A percentile compares a stretch with the other conserved stretches of the same genome.
phyloP scores from a whole-genome alignment of 2,329 filamentous ascomycete species.

The Apiospora aurea region DNA sequence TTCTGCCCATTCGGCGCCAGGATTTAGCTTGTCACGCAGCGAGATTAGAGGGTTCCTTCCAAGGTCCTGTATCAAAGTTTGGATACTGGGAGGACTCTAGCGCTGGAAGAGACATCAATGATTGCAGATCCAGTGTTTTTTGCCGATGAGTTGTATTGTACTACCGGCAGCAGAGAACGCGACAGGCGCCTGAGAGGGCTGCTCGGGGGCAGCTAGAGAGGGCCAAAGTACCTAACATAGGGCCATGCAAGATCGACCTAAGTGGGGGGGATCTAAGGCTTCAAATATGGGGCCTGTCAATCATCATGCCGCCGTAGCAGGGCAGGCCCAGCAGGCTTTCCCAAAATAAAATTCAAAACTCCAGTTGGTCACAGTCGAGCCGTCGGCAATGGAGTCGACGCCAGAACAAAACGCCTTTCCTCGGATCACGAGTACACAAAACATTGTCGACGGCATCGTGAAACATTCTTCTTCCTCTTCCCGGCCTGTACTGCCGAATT shows the following conservation, averaged over 20 bases:
- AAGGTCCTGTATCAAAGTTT: neutral
- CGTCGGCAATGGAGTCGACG: neutral
- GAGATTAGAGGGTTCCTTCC: constrained; percentile 9
- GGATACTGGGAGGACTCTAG: neutral
- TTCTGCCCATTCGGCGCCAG: neutral
- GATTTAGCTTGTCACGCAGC: neutral
- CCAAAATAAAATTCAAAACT: constrained; percentile 14
- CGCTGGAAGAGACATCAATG: neutral
- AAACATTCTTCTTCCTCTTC: neutral
- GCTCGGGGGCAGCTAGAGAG: neutral
- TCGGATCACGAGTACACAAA: constrained; percentile 18
- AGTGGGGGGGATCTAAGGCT: constrained; percentile 22
- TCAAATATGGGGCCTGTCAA: constrained; percentile 16
- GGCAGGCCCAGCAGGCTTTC: neutral
- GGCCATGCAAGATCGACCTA: constrained; percentile 16
- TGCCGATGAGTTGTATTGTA: neutral
- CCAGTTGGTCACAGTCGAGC: neutral
- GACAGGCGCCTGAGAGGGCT: neutral
- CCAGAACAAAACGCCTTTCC: neutral
- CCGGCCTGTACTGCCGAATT: constrained; percentile 7
- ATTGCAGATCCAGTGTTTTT: neutral
- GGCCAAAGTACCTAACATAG: neutral
- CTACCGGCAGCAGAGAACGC: neutral
- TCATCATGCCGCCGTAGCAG: constrained; percentile 12
- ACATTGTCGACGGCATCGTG: constrained; percentile 1